Base-by-base conservation (phyloP, 306 rosid species). In the Inga laurina region DNA sequence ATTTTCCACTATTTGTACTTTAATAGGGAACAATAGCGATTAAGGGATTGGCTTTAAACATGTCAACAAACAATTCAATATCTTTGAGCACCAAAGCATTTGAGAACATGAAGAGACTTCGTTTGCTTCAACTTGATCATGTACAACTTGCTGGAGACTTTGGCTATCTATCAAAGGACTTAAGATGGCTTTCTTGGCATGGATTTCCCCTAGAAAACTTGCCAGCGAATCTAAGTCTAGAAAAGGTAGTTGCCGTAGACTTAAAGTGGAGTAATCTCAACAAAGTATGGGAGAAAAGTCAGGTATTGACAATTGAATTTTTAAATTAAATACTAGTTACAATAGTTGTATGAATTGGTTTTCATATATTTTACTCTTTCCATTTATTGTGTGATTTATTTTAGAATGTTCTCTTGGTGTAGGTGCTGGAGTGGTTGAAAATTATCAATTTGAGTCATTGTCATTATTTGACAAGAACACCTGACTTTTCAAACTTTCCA, bases 171-270 rank as follows among this genome's bases (percentile, higher is more conserved):
- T 69, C 51, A 5, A 69, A 69, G 44, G 74, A 69, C 1, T 69
- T 69, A 22, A 21, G 51, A 69, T 69, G 74, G 74, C 74, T 69
- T 9, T 69, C 30, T 21, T 69, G 74, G 74, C 74, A 10, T 39
- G 74, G 32, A 21, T 69, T 39, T 69, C 51, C 74, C 3, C 19
- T 39, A 39, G 15, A 21, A 69, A 18, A 9, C 22, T 39, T 69
- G 39, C 74, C 74, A 4, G 4, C 0, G 3, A 30, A 39, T 22
- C 3, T 69, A 0, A 1, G 30, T 41, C 32, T 16, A 9, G 21
- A 69, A 41, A 68, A 69, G 4, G 3, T 69, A 21, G 74, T 69
- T 37, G 74, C 30, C 24, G 39, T 69, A 18, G 74, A 69, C 32
- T 39, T 69, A 4, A 69, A 69, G n/a, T 69, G 44, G 32, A 69